Base-by-base conservation (phyloP, 495 filamentous ascomycete species). In the Penicillium robsamsonii region DNA sequence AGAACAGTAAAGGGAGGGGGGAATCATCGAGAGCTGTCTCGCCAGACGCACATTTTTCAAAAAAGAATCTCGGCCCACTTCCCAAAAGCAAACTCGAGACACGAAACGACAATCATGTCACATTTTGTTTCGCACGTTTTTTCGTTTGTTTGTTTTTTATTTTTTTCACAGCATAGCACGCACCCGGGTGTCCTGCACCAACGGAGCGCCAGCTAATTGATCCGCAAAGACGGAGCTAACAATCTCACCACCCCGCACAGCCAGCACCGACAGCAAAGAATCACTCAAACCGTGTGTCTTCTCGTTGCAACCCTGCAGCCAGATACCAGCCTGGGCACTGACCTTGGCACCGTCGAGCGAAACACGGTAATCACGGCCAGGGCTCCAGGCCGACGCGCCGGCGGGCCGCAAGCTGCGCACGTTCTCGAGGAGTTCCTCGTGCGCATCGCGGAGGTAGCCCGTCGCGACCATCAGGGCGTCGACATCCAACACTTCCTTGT, bases 301-400 rank as follows among this genome's bases (percentile, higher is more conserved):
- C 73, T 98, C 91, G 64, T 91, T 94, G 70, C 92, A 97, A 1
- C 94, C 94, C 72, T 97, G 94, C 57, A 98, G 77, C 91, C 91
- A 98, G 31, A 97, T 80, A 11, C 92, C 92, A 8, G 83, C 81
- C 13, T 86, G 77, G 6, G 68, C 55, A 43, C 73, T 74, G 27
- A 96, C 87, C 57, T 82, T 81, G 24, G 79, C 82, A 8, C 78
- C 73, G 24, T 84, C 78, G 60, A 92, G 88, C 25, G 80, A 70
- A 3, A 96, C 82, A 12, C 79, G 77, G 67, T 98, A 98, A 68
- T 96, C 79, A 43, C 93, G 80, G 40, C 61, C 59, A 15, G 72
- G 69, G 31, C 53, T 58, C 68, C 69, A 80, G 25, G 63, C 63
- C 2, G 68, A 63, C 46, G 74, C 72, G 29, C 67, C 70, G 45